These are phyloP conservation scores for Brettanomyces custersianus DNA, from an alignment of 805 yeast species.

Conservation along the genomic window DNA sequence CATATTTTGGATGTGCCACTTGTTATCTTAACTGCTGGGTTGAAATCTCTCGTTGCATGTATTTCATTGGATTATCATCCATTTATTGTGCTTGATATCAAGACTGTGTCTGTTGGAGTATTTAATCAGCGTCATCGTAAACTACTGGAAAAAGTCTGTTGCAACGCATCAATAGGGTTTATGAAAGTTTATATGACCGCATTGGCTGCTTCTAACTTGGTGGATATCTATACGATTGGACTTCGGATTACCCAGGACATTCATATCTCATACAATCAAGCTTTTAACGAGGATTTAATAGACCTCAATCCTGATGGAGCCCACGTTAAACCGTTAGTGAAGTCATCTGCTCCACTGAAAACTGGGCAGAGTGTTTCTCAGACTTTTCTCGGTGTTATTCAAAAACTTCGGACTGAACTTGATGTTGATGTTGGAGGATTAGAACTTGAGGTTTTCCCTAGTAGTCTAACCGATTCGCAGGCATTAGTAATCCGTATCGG, in stretches of 20 bases:
- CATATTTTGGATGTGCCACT: conserved; percentile 50
- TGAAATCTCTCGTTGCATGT: conserved; percentile 48
- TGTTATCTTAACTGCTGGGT: conserved; percentile 50
- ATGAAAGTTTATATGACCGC: conserved; percentile 68
- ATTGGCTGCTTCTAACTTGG: conserved; percentile 72
- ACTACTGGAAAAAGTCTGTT: conserved; percentile 49
- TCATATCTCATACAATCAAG: conserved; percentile 64
- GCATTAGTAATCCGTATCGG: conserved; percentile 59
- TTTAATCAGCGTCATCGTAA: conserved; percentile 53
- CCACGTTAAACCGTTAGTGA: not conserved
- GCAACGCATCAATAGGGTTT: conserved; percentile 37
- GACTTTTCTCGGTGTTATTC: conserved; percentile 20
- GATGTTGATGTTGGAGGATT: conserved; percentile 51
- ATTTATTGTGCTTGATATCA: conserved; percentile 55
- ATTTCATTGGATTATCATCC: conserved; percentile 79
- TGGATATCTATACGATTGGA: conserved; percentile 68
- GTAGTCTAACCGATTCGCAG: conserved; percentile 67
- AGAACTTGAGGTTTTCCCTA: conserved; percentile 68
- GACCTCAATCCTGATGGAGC: not conserved
- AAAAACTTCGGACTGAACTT: conserved; percentile 55
- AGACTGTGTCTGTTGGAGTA: conserved; percentile 41
- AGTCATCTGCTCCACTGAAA: not conserved
- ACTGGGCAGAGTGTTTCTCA: conserved; percentile 4
- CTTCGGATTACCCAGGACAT: conserved; percentile 67
- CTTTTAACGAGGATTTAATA: conserved; percentile 49